Base-by-base conservation (phyloP, 306 rosid species). In the Begonia fuchsioides region DNA sequence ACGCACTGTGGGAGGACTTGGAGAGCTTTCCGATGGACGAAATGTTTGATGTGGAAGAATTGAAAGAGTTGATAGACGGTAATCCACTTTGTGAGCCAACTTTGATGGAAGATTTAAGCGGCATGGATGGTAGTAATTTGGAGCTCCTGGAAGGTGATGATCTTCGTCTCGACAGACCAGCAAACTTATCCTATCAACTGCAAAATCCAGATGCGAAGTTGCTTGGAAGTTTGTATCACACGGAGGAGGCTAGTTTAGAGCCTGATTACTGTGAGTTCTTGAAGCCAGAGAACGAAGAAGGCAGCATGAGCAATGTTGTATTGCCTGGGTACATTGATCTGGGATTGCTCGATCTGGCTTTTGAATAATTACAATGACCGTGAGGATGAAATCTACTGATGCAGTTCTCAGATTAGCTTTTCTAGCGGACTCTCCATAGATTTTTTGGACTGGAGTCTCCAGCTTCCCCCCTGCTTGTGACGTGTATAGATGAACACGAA, bases 181-280 rank as follows among this genome's bases (percentile, higher is more conserved):
- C 82, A 11, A 74, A 67, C 41, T 58, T 63, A 38, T 55, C 69
- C 0, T 68, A 74, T 51, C 69, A 81, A 47, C 7, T 74, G 57
- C 70, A 76, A 55, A 72, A 74, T 45, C 84, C 84, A 14, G 95
- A 81, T 32, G 76, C 80, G 12, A 84, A 72, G 67, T 54, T 78
- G 51, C 65, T 81, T 11, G 95, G 93, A 38, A 76, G 82, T 56
- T 57, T 75, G 50, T 62, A 67, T 32, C 79, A 74, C 47, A 72
- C 72, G 80, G 93, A 84, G 13, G 70, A 72, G 43, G 32, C 64
- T 12, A 38, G 72, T 14, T 64, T 79, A 0, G 57, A 35, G 49
- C 41, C 60, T 11, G 83, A 78, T 51, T 78, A 76, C 13, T 71
- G 65, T 17, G 93, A 81, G 60, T 76, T 83, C 63, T 38, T 74